phyloP scores from a whole-genome alignment of 225 moss, liverwort and hornwort genomes.

The Sphagnum contortum region DNA sequence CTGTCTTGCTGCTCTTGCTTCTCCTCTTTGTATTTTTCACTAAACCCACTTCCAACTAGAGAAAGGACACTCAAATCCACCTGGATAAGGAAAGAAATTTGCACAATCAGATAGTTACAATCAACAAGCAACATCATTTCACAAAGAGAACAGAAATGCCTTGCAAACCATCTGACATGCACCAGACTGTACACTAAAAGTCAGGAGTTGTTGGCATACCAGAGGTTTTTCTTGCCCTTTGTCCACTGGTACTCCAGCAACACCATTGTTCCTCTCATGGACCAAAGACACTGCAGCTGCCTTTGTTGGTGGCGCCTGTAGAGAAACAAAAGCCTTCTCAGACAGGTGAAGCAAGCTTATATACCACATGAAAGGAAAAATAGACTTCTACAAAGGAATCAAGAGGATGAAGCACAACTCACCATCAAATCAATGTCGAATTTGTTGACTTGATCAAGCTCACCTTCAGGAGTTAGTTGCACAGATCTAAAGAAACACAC shows the following conservation, averaged over 20 bases:
- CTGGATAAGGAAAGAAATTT: conserved; percentile 15
- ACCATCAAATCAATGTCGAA: conserved; percentile 77
- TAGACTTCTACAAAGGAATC: too few species aligned
- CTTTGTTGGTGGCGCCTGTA: conserved; percentile 40
- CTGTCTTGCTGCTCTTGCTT: too few species aligned
- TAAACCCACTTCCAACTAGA: conserved; percentile 22
- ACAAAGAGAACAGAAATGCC: too few species aligned
- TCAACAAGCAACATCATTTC: background rate
- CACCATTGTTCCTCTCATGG: conserved; percentile 25
- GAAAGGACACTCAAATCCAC: conserved; percentile 22
- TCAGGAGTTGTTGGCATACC: conserved; percentile 22
- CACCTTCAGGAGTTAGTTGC: conserved; percentile 20
- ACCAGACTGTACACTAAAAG: background rate
- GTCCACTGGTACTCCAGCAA: conserved; percentile 11
- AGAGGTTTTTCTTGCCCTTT: conserved; percentile 19
- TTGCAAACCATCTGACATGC: too few species aligned
- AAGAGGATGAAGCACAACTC: conserved; percentile 1
- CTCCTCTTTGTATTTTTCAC: too few species aligned
- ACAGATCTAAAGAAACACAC: conserved; percentile 29
- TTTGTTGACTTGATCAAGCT: conserved; percentile 26
- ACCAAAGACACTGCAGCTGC: conserved; percentile 6
- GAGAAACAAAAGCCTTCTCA: background rate
- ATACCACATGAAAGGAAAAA: too few species aligned
- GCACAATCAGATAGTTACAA: background rate
- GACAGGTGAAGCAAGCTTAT: too few species aligned